Evolutionary conservation across 2,329 filamentous ascomycete species (phyloP), one percentile per base, ranked within the genome.

Genomic region (Fusarium siculi): DNA sequence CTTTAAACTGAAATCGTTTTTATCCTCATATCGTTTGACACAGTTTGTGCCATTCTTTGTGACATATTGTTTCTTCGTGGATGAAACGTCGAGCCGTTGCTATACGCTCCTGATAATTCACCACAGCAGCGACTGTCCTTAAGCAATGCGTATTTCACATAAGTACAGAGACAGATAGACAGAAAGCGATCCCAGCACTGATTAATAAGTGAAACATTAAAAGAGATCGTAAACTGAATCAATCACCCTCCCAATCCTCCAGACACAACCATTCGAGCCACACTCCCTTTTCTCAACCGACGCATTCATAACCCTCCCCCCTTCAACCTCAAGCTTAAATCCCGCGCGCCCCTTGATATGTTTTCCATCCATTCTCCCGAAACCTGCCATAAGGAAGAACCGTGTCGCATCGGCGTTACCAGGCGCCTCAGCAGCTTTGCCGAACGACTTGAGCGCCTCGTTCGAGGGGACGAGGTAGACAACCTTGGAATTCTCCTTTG

Each of bases 231-330:
- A 56, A 23, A 44, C 37, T 9, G 40, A 57, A 23, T 57, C 54
- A 19, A 49, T 57, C 18, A 34, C 30, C 15, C 30, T 47, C 6
- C 54, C 54, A 57, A 57, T 49, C 54, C 54, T 57, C 54, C 54
- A 57, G 7, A 57, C 19, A 57, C 54, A 57, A 57, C 54, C 40
- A 28, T 57, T 57, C 9, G 30, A 57, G n/a, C 54, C 54, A 57
- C 54, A 57, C 15, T 57, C 54, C 18, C 54, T 47, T 30, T 49
- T 57, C 54, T 57, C 54, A 36, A 57, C 54, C 2, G 21, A 19
- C 8, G 40, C 40, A 57, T 57, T 57, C 54, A 57, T 57, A 21
- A 57, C 40, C 19, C 54, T 57, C 15, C 32, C 40, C 11, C 40
- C 54, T 47, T 57, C 40, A 12, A 57, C 28, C 32, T 57, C 43